Conservation (phyloP, 768 basidiomycete genomes). For the Termitomyces sp. region DNA sequence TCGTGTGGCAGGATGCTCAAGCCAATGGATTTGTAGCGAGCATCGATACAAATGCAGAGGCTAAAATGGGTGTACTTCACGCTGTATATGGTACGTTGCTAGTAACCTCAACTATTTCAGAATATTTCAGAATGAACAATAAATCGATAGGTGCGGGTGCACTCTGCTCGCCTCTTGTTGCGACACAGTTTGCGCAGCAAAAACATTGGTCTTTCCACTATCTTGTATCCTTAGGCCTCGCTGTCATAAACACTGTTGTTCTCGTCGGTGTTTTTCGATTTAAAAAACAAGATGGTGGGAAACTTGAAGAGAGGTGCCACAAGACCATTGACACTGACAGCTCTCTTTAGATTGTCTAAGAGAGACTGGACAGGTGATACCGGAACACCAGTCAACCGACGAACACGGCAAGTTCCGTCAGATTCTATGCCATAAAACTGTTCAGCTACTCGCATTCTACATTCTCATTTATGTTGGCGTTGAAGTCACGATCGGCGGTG, state of each 20-base stretch:
- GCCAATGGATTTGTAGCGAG: slow-evolving; percentile 67
- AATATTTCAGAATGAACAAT: neutral
- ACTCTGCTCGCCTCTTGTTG: slow-evolving; percentile 64
- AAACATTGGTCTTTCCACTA: slow-evolving; percentile 77
- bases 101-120: no score
- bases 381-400: slow-evolving; percentile 19
- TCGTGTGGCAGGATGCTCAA: slow-evolving; percentile 56
- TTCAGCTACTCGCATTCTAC: slow-evolving; percentile 63
- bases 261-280: slow-evolving; percentile 62
- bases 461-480: slow-evolving; percentile 67
- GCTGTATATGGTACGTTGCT: slow-evolving; percentile 53
- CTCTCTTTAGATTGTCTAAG: slow-evolving; percentile 40
- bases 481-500: slow-evolving; percentile 57
- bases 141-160: slow-evolving; percentile 54
- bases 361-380: slow-evolving; percentile 41
- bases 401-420: slow-evolving; percentile 37
- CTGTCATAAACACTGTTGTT: slow-evolving; percentile 49
- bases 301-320: no score
- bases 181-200: slow-evolving; percentile 75
- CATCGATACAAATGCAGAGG: slow-evolving; percentile 49
- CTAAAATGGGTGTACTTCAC: slow-evolving; percentile 69
- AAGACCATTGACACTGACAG: neutral
- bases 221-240: slow-evolving; percentile 65
- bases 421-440: slow-evolving; percentile 47
- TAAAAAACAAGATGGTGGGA: slow-evolving; percentile 63